These are phyloP conservation scores for Cladophialophora exuberans DNA, from an alignment of 2,329 filamentous ascomycete genomes.

Conservation along the genomic window DNA sequence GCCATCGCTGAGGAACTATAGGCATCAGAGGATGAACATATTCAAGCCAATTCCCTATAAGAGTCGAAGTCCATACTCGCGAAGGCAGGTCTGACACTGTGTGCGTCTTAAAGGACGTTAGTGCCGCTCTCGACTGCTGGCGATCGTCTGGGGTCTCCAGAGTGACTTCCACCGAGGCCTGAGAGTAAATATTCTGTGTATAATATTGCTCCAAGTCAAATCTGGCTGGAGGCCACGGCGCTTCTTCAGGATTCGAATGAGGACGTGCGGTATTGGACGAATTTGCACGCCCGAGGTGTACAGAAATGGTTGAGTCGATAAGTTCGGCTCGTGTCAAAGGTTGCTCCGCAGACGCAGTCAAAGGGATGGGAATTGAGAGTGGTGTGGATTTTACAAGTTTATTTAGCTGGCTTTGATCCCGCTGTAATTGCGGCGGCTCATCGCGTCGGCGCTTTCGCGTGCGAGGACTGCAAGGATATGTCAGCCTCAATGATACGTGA, in stretches of 20 bases:
- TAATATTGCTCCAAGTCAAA: not conserved
- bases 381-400: too few species aligned
- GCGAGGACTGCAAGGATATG: not conserved
- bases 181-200: not conserved
- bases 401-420: too few species aligned
- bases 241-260: not conserved
- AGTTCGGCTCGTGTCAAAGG: not conserved
- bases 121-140: not conserved
- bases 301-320: not conserved
- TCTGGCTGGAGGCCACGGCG: not conserved
- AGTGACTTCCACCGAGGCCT: not conserved
- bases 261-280: not conserved
- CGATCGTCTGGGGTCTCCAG: not conserved
- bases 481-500: not conserved
- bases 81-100: not conserved
- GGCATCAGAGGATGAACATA: slow-evolving; percentile 10
- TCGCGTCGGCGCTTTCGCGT: not conserved
- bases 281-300: not conserved
- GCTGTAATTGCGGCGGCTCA: too few species aligned
- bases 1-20: slow-evolving; percentile 1
- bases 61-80: not conserved
- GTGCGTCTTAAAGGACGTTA: not conserved
- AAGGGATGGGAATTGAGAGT: too few species aligned
- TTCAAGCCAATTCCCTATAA: slow-evolving; percentile 1
- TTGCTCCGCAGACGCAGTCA: too few species aligned